These are phyloP conservation scores for Sporobolomyces roseus DNA, from an alignment of 768 basidiomycete species.

Conservation along the genomic window DNA sequence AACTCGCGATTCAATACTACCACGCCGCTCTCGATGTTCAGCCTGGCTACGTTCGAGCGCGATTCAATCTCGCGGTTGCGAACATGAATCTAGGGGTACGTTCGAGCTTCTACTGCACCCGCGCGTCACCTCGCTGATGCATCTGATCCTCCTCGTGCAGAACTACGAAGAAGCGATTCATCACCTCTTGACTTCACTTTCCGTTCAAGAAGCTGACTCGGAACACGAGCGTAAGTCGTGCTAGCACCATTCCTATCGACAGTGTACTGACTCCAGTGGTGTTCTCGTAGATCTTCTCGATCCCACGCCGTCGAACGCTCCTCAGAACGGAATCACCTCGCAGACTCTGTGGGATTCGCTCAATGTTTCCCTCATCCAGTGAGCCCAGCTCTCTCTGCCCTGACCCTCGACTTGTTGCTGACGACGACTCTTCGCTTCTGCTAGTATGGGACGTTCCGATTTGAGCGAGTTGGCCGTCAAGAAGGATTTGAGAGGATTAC, in stretches of 20 bases:
- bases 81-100: conserved; percentile 34
- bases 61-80: conserved; percentile 44
- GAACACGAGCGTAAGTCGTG: conserved; percentile 52
- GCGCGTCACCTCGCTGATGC: neutral
- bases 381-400: neutral
- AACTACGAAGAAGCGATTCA: conserved; percentile 67
- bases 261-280: neutral
- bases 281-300: conserved; percentile 10
- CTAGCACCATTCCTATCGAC: neutral
- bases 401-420: neutral
- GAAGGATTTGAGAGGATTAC: neutral
- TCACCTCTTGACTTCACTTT: conserved; percentile 71
- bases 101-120: neutral
- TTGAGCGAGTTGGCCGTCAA: conserved; percentile 10
- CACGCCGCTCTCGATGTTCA: conserved; percentile 78
- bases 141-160: conserved; percentile 49
- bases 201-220: conserved; percentile 76
- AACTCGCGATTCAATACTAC: conserved; percentile 82
- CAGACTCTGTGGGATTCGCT: conserved; percentile 82
- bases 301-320: conserved; percentile 53
- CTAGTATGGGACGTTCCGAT: conserved; percentile 7
- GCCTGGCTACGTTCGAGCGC: conserved; percentile 80
- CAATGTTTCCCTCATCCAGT: conserved; percentile 52
- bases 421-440: neutral
- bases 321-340: conserved; percentile 62